Evolutionary conservation across 169 alveolate species (phyloP).

Genomic region (Pseudocohnilembus persalinus): DNA sequence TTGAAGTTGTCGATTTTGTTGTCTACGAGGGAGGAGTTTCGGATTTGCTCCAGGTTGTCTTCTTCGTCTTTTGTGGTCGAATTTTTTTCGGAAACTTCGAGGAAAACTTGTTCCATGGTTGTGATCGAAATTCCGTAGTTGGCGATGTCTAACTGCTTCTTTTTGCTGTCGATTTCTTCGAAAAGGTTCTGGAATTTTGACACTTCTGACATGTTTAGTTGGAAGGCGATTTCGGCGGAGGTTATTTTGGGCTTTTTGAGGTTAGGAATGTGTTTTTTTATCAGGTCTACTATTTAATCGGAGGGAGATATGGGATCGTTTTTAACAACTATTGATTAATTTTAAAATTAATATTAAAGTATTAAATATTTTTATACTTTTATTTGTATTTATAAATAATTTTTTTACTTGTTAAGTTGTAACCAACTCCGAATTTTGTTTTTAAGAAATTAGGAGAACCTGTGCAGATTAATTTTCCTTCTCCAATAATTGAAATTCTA

Average conservation of each 20-base stretch:
- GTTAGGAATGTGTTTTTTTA: conserved; percentile 49
- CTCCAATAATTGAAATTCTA: conserved; percentile 78
- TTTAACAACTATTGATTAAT: conserved; percentile 58
- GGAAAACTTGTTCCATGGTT: conserved; percentile 89
- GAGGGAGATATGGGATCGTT: conserved; percentile 26
- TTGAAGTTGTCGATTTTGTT: conserved; percentile 17
- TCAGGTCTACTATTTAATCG: conserved; percentile 29
- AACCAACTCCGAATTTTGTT: conserved; percentile 80
- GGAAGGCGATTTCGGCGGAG: conserved; percentile 70
- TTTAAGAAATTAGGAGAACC: conserved; percentile 82
- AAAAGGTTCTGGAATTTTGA: conserved; percentile 65
- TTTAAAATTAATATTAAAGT: conserved; percentile 74
- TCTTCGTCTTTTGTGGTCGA: background rate
- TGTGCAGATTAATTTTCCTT: conserved; percentile 68
- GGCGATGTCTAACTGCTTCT: conserved; percentile 45
- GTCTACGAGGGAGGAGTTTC: background rate
- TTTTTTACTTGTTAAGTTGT: conserved; percentile 40
- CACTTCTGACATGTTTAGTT: conserved; percentile 65
- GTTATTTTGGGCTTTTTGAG: conserved; percentile 60
- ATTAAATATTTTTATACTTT: conserved; percentile 64
- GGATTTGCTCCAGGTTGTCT: conserved; percentile 8
- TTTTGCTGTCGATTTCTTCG: conserved; percentile 62
- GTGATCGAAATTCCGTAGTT: conserved; percentile 86
- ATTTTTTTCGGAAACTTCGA: conserved; percentile 70
- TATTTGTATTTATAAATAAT: conserved; percentile 57